Base-by-base conservation (phyloP, 108 stramenopile species). In the Craspedostauros australis region DNA sequence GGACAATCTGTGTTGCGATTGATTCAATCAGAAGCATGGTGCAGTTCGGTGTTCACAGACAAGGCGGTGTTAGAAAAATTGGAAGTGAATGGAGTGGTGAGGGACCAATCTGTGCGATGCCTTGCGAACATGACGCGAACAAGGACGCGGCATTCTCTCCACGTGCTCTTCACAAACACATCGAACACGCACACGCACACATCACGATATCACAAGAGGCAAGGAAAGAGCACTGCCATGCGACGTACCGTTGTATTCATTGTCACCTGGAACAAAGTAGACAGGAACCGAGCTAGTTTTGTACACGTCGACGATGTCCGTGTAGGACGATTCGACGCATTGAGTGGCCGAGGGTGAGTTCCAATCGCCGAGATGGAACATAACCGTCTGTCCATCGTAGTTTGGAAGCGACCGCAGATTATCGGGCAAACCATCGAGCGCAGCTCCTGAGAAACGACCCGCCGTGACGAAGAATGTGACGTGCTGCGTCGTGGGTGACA, bases 191-290 rank as follows among this genome's bases (percentile, higher is more conserved):
- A n/a, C n/a, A n/a, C n/a, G n/a, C n/a, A n/a, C n/a, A n/a, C n/a
- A n/a, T n/a, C 15, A 9, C 15, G 16, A 44, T 9, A 11, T 44
- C 9, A 9, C 16, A 44, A 16, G 18, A 44, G 14, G 15, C 18
- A 49, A 39, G 2, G 3, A 23, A 28, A 42, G 16, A 9, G 5
- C 16, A 47, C 15, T 6, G 37, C 8, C 5, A 4, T 37, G 29
- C n/a, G 11, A 58, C 70, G 11, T 49, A 71, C 70, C 67, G 50
- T 68, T 68, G 59, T 37, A 61, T 57, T 77, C 76, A 44, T 72
- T 71, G 54, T 77, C 76, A 25, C 76, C 76, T 19, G 54, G 46
- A 16, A 77, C 66, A 60, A 77, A 77, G 34, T 64, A 72, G 19
- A 68, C 67, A 6, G 70, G 76, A 26, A 76, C 50, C 15, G 59